Conservation (phyloP, 306 rosid species). For the Castanospermum australe region DNA sequence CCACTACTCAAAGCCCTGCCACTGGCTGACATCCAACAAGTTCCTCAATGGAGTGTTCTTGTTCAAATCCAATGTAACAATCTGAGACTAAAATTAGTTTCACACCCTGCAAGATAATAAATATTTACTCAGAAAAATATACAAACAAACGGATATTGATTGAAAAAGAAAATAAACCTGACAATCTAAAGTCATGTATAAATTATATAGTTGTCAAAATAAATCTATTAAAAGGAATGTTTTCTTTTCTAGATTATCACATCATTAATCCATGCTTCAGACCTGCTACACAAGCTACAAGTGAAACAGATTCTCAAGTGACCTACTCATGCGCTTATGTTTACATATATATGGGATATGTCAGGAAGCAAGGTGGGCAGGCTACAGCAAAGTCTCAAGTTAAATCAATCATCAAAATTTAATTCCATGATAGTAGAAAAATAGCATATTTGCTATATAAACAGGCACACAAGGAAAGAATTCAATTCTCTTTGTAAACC, state of each 20-base stretch:
- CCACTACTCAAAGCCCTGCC: neutral
- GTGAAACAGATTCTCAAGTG: neutral
- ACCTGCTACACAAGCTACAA: neutral
- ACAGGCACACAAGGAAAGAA: neutral
- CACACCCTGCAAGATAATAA: constrained; percentile 54
- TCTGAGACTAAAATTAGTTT: constrained; percentile 80
- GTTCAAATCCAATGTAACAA: constrained; percentile 88
- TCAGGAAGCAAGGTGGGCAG: neutral
- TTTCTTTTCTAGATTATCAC: neutral
- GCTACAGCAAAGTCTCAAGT: neutral
- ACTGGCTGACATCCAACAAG: constrained; percentile 5
- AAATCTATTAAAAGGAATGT: constrained; percentile 6
- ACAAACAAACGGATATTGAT: neutral
- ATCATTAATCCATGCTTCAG: constrained; percentile 4
- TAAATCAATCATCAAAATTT: too few species aligned
- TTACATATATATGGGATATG: neutral
- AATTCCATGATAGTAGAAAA: too few species aligned
- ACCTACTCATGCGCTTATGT: neutral
- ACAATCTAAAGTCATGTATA: neutral
- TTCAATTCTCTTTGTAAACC: neutral
- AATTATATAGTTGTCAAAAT: neutral
- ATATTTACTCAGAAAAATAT: neutral
- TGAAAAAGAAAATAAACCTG: neutral
- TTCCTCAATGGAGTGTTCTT: constrained; percentile 63
- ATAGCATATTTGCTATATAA: neutral